phyloP scores from a whole-genome alignment of 495 filamentous ascomycete species.

The Chaetomium tenue region DNA sequence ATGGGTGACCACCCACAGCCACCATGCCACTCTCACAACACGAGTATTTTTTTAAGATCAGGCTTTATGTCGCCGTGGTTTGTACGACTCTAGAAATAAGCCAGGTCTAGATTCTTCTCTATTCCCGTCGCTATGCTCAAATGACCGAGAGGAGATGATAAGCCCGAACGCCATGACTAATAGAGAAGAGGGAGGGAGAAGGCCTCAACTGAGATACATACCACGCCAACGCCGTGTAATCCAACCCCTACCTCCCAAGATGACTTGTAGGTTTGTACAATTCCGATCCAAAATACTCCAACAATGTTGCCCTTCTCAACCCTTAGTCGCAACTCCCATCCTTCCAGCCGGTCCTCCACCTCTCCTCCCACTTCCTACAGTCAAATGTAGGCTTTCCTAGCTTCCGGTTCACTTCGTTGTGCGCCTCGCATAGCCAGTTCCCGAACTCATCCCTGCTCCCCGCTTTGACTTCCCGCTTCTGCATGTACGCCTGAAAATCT shows the following conservation, averaged over 20 bases:
- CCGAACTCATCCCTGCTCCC: slow-evolving; percentile 73
- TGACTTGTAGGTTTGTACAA: neutral
- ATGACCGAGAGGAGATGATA: slow-evolving; percentile 13
- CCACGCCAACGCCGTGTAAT: slow-evolving; percentile 12
- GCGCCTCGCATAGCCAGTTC: slow-evolving; percentile 92
- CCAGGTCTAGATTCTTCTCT: neutral
- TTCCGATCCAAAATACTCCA: neutral
- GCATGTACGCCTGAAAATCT: slow-evolving; percentile 84
- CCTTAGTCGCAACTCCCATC: slow-evolving; percentile 64
- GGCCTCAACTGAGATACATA: slow-evolving; percentile 1
- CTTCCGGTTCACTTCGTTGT: slow-evolving; percentile 96
- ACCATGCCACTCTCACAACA: neutral
- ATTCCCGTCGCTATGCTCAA: neutral
- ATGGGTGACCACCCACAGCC: neutral
- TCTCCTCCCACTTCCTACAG: slow-evolving; percentile 86
- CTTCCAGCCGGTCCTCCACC: slow-evolving; percentile 91
- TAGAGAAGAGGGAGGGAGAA: neutral
- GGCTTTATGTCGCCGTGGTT: neutral
- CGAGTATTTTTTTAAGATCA: slow-evolving; percentile 1
- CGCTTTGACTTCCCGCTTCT: slow-evolving; percentile 66
- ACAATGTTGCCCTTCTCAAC: neutral
- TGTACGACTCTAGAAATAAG: neutral
- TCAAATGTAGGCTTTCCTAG: slow-evolving; percentile 90
- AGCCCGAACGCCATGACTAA: neutral
- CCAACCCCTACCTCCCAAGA: neutral